Percentiles rank a stretch among this genome's conserved stretches.
These are phyloP conservation scores for Penicillium sp. DNA, from an alignment of 2,329 filamentous ascomycete species.

Conservation along the genomic window DNA sequence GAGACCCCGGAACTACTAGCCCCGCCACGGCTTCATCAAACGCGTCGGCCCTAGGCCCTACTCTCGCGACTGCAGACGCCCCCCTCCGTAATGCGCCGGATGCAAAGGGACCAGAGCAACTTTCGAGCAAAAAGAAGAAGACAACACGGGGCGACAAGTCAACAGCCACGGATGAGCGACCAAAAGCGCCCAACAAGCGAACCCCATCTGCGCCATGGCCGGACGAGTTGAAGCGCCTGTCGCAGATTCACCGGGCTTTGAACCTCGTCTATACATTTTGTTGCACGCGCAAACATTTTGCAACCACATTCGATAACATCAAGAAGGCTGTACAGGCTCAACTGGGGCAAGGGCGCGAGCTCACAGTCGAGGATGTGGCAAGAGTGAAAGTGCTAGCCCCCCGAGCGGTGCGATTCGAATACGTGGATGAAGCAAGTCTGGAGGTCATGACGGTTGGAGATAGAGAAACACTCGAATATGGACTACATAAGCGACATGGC, in stretches of 20 bases:
- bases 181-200: slow-evolving; percentile 21
- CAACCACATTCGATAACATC: slow-evolving; percentile 88
- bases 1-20: neutral
- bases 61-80: neutral
- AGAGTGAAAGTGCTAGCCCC: slow-evolving; percentile 76
- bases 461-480: slow-evolving; percentile 61
- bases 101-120: neutral
- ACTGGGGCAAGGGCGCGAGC: slow-evolving; percentile 58
- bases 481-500: slow-evolving; percentile 52
- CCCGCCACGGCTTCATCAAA: slow-evolving; percentile 5
- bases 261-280: slow-evolving; percentile 96
- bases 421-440: slow-evolving; percentile 79
- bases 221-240: slow-evolving; percentile 66
- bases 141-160: slow-evolving; percentile 5
- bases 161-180: neutral
- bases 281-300: slow-evolving; percentile 85
- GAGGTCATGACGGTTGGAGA: slow-evolving; percentile 69
- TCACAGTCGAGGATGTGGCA: slow-evolving; percentile 76
- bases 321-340: slow-evolving; percentile 81
- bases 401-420: slow-evolving; percentile 74
- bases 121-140: slow-evolving; percentile 3
- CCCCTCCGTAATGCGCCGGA: neutral
- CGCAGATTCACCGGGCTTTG: slow-evolving; percentile 76
- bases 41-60: slow-evolving; percentile 14
- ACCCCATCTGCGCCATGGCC: slow-evolving; percentile 65